These are phyloP conservation scores for Daldinia eschscholtzii DNA, from an alignment of 2,329 filamentous ascomycete species.

Conservation along the genomic window DNA sequence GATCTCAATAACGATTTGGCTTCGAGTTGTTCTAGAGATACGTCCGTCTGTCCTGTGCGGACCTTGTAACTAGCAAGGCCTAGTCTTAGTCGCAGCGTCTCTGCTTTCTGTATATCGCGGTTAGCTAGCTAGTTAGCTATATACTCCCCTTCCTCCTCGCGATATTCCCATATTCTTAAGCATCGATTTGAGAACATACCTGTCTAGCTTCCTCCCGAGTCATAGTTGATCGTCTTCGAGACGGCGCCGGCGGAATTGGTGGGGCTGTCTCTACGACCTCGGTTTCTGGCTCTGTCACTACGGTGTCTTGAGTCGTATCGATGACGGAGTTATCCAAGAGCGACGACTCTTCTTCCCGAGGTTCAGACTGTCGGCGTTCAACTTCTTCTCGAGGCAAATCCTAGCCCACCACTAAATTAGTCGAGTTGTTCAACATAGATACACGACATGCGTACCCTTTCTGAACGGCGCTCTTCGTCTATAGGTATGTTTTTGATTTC, in stretches of 20 bases:
- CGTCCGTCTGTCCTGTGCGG: constrained; percentile 75
- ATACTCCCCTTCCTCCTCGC: not conserved
- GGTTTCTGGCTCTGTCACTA: constrained; percentile 63
- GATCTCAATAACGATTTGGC: constrained; percentile 52
- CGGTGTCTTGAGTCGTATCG: constrained; percentile 63
- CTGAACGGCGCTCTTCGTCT: constrained; percentile 20
- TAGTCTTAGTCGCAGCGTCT: constrained; percentile 76
- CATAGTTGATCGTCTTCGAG: constrained; percentile 49
- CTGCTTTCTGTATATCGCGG: constrained; percentile 65
- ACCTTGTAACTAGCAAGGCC: constrained; percentile 81
- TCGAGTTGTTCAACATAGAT: not conserved
- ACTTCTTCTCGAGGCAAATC: constrained; percentile 14
- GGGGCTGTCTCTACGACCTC: constrained; percentile 20
- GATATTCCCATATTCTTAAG: not conserved
- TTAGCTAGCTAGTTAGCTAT: constrained; percentile 9
- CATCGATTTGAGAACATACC: constrained; percentile 53
- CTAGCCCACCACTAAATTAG: constrained; percentile 34
- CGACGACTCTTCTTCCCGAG: constrained; percentile 61
- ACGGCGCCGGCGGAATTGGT: constrained; percentile 38
- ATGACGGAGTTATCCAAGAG: constrained; percentile 63
- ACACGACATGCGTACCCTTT: constrained; percentile 27
- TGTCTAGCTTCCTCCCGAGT: constrained; percentile 67
- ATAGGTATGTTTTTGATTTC: not conserved
- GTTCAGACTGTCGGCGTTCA: constrained; percentile 46
- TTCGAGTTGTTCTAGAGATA: constrained; percentile 73